Evolutionary conservation across 306 rosid species (phyloP).

Genomic region (Alnus glutinosa): DNA sequence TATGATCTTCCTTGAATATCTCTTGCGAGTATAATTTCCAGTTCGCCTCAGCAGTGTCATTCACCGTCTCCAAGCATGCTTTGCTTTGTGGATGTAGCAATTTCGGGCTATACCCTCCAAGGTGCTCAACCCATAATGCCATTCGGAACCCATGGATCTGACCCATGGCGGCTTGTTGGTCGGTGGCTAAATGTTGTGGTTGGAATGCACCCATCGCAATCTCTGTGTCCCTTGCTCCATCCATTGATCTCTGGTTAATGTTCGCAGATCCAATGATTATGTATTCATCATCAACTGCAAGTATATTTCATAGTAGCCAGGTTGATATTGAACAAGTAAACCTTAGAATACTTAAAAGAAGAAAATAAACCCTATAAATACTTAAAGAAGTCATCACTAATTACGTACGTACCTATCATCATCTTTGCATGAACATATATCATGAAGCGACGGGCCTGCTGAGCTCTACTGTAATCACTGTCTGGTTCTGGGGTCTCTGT

Average conservation of each 20-base stretch:
- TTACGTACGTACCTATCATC: conserved; percentile 71
- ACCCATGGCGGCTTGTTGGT: conserved; percentile 46
- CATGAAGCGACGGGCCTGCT: conserved; percentile 71
- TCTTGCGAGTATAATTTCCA: conserved; percentile 36
- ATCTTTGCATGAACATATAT: conserved; percentile 94
- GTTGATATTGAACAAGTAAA: no score
- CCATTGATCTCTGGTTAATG: conserved; percentile 93
- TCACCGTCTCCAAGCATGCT: conserved; percentile 21
- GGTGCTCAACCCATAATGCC: conserved; percentile 73
- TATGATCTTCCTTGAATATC: background rate
- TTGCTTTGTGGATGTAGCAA: conserved; percentile 31
- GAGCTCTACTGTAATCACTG: conserved; percentile 65
- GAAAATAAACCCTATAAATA: no score
- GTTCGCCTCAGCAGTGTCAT: conserved; percentile 19
- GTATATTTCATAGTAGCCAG: no score
- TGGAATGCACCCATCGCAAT: conserved; percentile 94
- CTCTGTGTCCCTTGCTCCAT: conserved; percentile 86
- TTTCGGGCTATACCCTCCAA: conserved; percentile 21
- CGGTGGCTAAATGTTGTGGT: conserved; percentile 42
- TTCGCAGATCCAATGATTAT: conserved; percentile 87
- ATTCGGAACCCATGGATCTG: conserved; percentile 59
- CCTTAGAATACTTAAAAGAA: no score
- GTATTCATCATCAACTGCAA: conserved; percentile 86
- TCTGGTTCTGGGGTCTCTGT: conserved; percentile 53
- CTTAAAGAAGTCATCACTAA: no score